A percentile compares a stretch with the other conserved stretches of the same genome.
phyloP scores from a whole-genome alignment of 139 green algal genomes.

The Zygnema cylindricum region DNA sequence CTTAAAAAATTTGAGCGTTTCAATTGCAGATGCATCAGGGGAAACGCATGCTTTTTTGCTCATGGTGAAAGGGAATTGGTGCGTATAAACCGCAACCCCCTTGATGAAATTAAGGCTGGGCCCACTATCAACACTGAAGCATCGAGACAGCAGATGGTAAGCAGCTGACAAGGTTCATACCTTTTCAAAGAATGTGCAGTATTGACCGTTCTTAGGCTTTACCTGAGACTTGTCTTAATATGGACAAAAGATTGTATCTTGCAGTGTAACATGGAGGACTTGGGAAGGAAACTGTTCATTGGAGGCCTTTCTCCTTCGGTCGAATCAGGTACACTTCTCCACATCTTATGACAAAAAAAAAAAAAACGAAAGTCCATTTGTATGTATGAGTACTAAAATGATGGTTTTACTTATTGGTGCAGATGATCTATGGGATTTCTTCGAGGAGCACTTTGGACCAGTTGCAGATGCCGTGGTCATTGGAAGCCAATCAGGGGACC shows the following conservation, averaged over 20 bases:
- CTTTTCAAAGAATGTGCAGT: too few species aligned
- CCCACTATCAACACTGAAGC: neutral
- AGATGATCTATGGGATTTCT: slow-evolving; percentile 58
- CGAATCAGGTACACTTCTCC: slow-evolving; percentile 47
- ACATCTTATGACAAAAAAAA: too few species aligned
- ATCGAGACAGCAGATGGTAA: neutral
- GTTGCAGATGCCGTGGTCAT: slow-evolving; percentile 57
- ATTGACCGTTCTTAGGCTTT: too few species aligned
- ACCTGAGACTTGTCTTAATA: too few species aligned
- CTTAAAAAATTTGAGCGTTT: slow-evolving; percentile 7
- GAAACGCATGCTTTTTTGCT: slow-evolving; percentile 35
- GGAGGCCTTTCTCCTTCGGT: slow-evolving; percentile 56
- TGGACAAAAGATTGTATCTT: too few species aligned
- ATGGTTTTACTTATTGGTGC: neutral
- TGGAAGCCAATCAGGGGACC: slow-evolving; percentile 39
- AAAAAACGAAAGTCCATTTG: neutral
- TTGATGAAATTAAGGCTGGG: neutral
- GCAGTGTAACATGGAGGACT: slow-evolving; percentile 32
- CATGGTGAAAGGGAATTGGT: slow-evolving; percentile 45
- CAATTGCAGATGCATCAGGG: slow-evolving; percentile 33
- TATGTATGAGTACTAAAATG: neutral
- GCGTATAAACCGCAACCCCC: neutral
- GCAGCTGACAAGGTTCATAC: too few species aligned
- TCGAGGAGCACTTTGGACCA: slow-evolving; percentile 54
- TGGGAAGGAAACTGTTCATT: slow-evolving; percentile 56